Evolutionary conservation across 768 basidiomycete genomes (phyloP).

Genomic region (Steccherinum ochraceum): DNA sequence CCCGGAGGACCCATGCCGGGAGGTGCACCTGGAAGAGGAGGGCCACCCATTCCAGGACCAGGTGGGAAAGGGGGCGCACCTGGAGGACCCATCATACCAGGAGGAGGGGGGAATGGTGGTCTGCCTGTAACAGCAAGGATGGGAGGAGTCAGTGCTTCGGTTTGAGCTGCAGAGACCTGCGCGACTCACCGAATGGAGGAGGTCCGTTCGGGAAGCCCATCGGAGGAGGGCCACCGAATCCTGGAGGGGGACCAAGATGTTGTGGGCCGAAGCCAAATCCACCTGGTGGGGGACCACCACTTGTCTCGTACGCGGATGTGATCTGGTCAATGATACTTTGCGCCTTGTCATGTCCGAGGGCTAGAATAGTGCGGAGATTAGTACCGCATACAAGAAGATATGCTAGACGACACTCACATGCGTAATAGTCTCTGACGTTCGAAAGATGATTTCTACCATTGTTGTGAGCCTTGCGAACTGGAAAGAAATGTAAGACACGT

Average conservation of each 20-base stretch:
- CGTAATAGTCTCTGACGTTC: slow-evolving; percentile 97
- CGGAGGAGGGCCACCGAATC: slow-evolving; percentile 46
- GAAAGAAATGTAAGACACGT: slow-evolving; percentile 14
- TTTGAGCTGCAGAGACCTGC: no score
- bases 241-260: slow-evolving; percentile 45
- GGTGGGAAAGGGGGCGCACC: slow-evolving; percentile 73
- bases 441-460: slow-evolving; percentile 94
- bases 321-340: slow-evolving; percentile 99
- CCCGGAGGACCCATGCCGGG: slow-evolving; percentile 25
- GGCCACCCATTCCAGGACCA: slow-evolving; percentile 26
- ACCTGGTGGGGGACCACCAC: slow-evolving; percentile 80
- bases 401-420: slow-evolving; percentile 54
- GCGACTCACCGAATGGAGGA: slow-evolving; percentile 20
- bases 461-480: slow-evolving; percentile 98
- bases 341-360: slow-evolving; percentile 92
- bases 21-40: slow-evolving; percentile 18
- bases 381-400: not conserved
- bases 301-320: slow-evolving; percentile 85
- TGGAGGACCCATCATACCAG: slow-evolving; percentile 45
- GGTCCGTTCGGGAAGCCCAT: slow-evolving; percentile 46
- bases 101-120: slow-evolving; percentile 60
- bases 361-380: no score
- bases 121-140: no score
- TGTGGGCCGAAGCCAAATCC: slow-evolving; percentile 85
- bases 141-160: slow-evolving; percentile 5